These are phyloP conservation scores for Mucor lusitanicus DNA, from an alignment of 371 early-diverging fungal species.

Conservation along the genomic window DNA sequence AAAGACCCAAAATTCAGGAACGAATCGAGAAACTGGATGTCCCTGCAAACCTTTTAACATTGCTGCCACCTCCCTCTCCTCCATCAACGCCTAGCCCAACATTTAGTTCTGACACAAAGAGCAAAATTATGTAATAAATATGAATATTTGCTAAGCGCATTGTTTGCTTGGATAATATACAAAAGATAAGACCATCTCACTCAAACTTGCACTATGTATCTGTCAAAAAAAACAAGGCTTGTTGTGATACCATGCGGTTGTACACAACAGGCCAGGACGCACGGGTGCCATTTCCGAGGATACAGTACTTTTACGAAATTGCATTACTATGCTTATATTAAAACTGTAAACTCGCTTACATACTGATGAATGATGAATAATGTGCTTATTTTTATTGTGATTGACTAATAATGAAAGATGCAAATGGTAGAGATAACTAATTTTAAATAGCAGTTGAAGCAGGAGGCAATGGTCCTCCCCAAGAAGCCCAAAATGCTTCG, in stretches of 20 bases:
- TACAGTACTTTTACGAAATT: neutral
- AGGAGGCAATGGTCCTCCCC: neutral
- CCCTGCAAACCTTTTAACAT: neutral
- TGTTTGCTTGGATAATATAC: neutral
- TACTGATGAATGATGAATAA: neutral
- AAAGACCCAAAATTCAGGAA: conserved; percentile 27
- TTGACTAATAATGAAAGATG: neutral
- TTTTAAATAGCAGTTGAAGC: neutral
- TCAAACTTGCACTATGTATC: neutral
- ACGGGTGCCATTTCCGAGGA: neutral
- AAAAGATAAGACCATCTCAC: too few relatives aligned
- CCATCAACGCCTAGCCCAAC: neutral
- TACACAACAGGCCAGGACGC: neutral
- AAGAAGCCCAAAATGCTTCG: conserved; percentile 45
- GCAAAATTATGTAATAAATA: neutral
- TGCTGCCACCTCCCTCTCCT: neutral
- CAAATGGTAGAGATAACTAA: neutral
- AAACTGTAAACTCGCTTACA: neutral
- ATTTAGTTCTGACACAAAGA: neutral
- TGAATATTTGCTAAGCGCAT: neutral
- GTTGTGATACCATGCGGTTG: neutral
- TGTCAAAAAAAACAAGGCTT: neutral
- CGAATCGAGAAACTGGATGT: conserved; percentile 34
- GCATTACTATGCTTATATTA: neutral
- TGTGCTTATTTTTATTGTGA: neutral